phyloP scores from a whole-genome alignment of 805 yeast species.

The Kregervanrija delftensis region DNA sequence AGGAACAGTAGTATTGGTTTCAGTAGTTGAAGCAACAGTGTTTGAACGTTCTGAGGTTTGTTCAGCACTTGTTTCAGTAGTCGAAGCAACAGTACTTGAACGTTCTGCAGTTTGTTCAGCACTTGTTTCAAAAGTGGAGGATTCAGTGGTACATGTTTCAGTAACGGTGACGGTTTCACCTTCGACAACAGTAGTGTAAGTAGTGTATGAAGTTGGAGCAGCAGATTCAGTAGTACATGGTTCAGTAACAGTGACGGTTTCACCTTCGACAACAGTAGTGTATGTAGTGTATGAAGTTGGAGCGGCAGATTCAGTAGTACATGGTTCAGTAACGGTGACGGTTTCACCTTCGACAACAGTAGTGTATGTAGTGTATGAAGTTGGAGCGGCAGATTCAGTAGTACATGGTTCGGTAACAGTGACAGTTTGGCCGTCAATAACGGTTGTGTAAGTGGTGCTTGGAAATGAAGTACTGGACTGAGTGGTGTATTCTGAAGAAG shows the following conservation, averaged over 20 bases:
- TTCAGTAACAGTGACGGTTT: neutral
- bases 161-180: slow-evolving; percentile 6
- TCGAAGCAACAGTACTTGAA: neutral
- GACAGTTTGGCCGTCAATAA: neutral
- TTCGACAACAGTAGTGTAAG: slow-evolving; percentile 8
- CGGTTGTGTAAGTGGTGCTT: neutral
- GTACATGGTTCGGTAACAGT: slow-evolving; percentile 3
- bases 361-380: slow-evolving; percentile 1
- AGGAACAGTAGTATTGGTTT: neutral
- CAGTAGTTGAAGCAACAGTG: neutral
- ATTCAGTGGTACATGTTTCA: slow-evolving; percentile 4
- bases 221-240: neutral
- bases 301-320: neutral
- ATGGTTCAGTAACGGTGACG: slow-evolving; percentile 1
- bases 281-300: neutral
- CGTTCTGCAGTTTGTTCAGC: neutral
- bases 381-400: slow-evolving; percentile 2
- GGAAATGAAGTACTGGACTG: neutral
- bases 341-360: slow-evolving; percentile 2
- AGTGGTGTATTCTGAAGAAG: too few species aligned
- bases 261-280: slow-evolving; percentile 4
- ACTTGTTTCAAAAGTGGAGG: neutral
- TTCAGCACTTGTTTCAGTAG: neutral
- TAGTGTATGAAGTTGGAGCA: slow-evolving; percentile 3
- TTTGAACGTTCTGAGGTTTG: neutral